Conservation (phyloP, 192 early-diverging fungal genomes). For the Oehlia diaphana region DNA sequence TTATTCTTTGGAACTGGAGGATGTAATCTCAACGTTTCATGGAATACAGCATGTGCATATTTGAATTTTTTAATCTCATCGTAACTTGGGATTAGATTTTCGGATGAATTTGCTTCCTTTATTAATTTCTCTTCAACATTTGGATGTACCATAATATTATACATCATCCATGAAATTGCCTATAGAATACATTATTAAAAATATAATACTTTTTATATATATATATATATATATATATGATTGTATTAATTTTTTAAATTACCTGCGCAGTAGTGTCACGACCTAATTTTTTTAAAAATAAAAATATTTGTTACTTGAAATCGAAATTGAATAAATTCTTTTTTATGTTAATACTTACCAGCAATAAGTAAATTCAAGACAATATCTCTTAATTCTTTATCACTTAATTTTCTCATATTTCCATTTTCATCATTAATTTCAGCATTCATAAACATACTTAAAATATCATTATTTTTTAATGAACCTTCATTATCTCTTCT, state of each 20-base stretch:
- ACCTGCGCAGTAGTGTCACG: conserved; percentile 61
- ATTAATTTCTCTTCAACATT: conserved; percentile 35
- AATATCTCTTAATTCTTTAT: conserved; percentile 47
- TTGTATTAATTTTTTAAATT: too few relatives aligned
- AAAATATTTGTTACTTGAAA: too few relatives aligned
- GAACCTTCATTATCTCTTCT: not conserved
- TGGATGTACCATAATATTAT: conserved; percentile 46
- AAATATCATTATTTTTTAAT: conserved; percentile 34
- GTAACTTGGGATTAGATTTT: conserved; percentile 22
- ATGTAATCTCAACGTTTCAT: conserved; percentile 64
- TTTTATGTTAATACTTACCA: not conserved
- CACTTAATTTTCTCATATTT: conserved; percentile 35
- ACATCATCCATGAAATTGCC: conserved; percentile 53
- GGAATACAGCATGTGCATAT: not conserved
- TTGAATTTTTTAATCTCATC: conserved; percentile 13
- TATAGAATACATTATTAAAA: too few relatives aligned
- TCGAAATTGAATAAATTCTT: too few relatives aligned
- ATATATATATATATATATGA: too few relatives aligned
- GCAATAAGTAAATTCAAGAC: conserved; percentile 46
- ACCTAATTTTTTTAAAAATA: conserved; percentile 34
- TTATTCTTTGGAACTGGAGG: conserved; percentile 64
- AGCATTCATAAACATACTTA: conserved; percentile 50
- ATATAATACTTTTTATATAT: too few relatives aligned
- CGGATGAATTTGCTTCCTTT: conserved; percentile 33
- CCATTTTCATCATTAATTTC: conserved; percentile 30